phyloP scores from a whole-genome alignment of 1,284 basidiomycete genomes.

The Trichosporon asahii region DNA sequence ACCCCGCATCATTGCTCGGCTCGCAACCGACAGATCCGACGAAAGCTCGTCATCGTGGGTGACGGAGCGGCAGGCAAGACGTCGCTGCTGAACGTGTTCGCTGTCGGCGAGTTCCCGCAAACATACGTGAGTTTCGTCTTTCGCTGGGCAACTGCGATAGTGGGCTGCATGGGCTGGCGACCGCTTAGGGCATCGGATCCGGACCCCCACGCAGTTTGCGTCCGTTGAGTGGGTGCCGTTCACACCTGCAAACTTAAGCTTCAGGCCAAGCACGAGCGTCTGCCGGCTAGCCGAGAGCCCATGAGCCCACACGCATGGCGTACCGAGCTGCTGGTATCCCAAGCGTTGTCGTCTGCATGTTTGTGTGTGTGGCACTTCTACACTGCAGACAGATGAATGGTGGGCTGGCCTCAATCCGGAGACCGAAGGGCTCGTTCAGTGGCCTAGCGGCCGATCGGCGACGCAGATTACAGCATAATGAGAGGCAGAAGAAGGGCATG shows the following conservation, averaged over 20 bases:
- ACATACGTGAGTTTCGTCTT: conserved; percentile 66
- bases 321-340: neutral
- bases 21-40: conserved; percentile 33
- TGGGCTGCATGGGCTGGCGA: neutral
- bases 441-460: neutral
- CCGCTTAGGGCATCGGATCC: neutral
- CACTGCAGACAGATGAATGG: neutral
- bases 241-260: conserved; percentile 5
- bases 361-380: no score
- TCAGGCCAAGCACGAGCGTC: neutral
- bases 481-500: neutral
- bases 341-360: neutral
- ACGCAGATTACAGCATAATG: neutral
- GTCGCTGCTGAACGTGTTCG: conserved; percentile 62
- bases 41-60: conserved; percentile 70
- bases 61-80: conserved; percentile 67
- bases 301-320: neutral
- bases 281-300: neutral
- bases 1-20: neutral
- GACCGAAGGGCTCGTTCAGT: neutral
- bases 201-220: neutral
- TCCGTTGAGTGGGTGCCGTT: conserved; percentile 1
- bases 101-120: conserved; percentile 93
- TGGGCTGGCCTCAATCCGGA: neutral
- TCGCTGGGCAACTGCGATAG: neutral